phyloP scores from a whole-genome alignment of 768 basidiomycete genomes.

The Pisolithus microcarpus region DNA sequence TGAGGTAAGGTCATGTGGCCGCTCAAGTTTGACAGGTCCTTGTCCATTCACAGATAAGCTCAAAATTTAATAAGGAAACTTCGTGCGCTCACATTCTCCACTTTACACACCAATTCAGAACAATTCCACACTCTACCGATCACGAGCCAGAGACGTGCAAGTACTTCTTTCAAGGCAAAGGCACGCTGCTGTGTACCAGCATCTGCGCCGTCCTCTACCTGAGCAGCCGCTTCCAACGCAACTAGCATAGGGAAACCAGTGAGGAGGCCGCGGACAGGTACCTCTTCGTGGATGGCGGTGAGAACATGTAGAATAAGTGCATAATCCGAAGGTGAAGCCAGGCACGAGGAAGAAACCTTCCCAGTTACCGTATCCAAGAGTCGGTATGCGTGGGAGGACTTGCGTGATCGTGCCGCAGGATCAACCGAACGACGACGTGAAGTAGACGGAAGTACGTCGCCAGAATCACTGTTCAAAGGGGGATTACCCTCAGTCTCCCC shows the following conservation, averaged over 20 bases:
- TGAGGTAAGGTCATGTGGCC: constrained; percentile 32
- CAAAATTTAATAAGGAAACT: neutral
- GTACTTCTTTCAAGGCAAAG: constrained; percentile 52
- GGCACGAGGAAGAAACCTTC: constrained; percentile 34
- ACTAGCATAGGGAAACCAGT: constrained; percentile 82
- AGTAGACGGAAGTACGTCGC: constrained; percentile 24
- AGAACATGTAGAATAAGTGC: constrained; percentile 63
- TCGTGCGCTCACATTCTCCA: constrained; percentile 44
- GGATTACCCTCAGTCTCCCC: constrained; percentile 26
- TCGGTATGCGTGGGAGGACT: constrained; percentile 47
- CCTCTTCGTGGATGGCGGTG: constrained; percentile 54
- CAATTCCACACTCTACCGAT: constrained; percentile 71
- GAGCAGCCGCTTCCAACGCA: constrained; percentile 54
- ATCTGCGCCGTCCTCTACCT: constrained; percentile 36
- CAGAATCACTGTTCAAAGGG: constrained; percentile 13
- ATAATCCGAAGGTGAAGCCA: constrained; percentile 70
- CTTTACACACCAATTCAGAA: constrained; percentile 42
- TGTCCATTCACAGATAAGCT: constrained; percentile 18
- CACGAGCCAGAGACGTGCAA: constrained; percentile 57
- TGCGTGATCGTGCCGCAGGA: constrained; percentile 47
- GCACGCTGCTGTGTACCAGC: constrained; percentile 36
- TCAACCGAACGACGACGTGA: constrained; percentile 44
- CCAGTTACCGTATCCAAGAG: constrained; percentile 44
- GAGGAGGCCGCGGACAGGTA: constrained; percentile 70
- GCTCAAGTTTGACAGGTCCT: constrained; percentile 40